These are phyloP conservation scores for Biscogniauxia mediterranea DNA, from an alignment of 2,329 filamentous ascomycete genomes.

Conservation along the genomic window DNA sequence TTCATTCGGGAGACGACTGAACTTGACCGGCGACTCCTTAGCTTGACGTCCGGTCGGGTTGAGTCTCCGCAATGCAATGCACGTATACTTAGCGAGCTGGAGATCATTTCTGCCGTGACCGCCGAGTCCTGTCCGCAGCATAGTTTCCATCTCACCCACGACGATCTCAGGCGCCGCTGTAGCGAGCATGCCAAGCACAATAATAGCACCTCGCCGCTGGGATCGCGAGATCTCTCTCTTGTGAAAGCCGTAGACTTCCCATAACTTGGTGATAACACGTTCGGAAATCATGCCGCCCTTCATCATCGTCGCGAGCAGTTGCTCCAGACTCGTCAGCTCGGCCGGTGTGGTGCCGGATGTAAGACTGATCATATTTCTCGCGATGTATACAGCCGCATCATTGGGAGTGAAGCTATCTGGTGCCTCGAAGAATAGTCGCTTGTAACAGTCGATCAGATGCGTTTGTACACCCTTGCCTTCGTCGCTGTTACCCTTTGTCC, in stretches of 20 bases:
- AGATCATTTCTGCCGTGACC: slow-evolving; percentile 77
- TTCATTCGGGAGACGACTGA: slow-evolving; percentile 83
- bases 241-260: slow-evolving; percentile 96
- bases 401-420: slow-evolving; percentile 85
- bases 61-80: slow-evolving; percentile 87
- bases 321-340: slow-evolving; percentile 91
- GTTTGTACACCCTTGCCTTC: slow-evolving; percentile 98
- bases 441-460: slow-evolving; percentile 96
- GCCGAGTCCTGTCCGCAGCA: slow-evolving; percentile 86
- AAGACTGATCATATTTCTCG: slow-evolving; percentile 97
- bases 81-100: slow-evolving; percentile 90
- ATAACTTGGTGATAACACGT: slow-evolving; percentile 84
- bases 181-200: slow-evolving; percentile 94
- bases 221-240: slow-evolving; percentile 89
- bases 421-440: slow-evolving; percentile 91
- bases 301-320: slow-evolving; percentile 97
- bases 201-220: slow-evolving; percentile 89
- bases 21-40: slow-evolving; percentile 66
- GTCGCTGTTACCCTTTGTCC: slow-evolving; percentile 99
- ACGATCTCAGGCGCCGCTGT: slow-evolving; percentile 90
- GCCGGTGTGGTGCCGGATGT: slow-evolving; percentile 95
- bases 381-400: slow-evolving; percentile 91
- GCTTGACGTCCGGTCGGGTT: slow-evolving; percentile 79
- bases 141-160: slow-evolving; percentile 90
- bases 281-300: slow-evolving; percentile 84